phyloP scores from a whole-genome alignment of 1,284 basidiomycete genomes.

The Cutaneotrichosporon daszewskae region DNA sequence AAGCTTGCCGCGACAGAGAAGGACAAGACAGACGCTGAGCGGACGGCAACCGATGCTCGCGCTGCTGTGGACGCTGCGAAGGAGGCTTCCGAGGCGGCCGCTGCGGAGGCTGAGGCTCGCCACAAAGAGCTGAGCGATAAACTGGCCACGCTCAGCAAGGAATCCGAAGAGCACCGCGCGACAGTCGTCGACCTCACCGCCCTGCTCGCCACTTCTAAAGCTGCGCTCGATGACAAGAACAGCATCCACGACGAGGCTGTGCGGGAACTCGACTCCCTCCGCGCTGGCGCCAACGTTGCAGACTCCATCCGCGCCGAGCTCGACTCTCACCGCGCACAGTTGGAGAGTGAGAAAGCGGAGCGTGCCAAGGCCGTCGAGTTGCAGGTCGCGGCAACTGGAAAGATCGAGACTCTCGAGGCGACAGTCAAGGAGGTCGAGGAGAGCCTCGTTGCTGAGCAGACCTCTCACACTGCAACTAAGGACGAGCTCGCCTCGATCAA shows the following conservation, averaged over 20 bases:
- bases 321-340: conserved; percentile 2
- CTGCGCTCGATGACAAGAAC: conserved; percentile 2
- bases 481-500: conserved; percentile 4
- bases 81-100: not conserved
- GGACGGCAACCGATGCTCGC: not conserved
- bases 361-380: conserved; percentile 4
- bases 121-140: conserved; percentile 5
- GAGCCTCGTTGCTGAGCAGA: conserved; percentile 1
- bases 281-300: conserved; percentile 16
- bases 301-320: conserved; percentile 13
- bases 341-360: conserved; percentile 8
- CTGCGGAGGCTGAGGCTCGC: not conserved
- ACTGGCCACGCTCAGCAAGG: not conserved
- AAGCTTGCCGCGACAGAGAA: not conserved
- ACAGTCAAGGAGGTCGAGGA: conserved; percentile 9
- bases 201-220: not conserved
- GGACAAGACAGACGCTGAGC: not conserved
- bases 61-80: not conserved
- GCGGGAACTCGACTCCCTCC: conserved; percentile 15
- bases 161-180: conserved; percentile 2
- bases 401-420: conserved; percentile 5
- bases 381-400: not conserved
- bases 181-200: not conserved
- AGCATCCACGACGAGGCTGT: not conserved
- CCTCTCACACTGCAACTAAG: not conserved